Conservation (phyloP, 768 basidiomycete genomes). For the Pisolithus tinctorius region DNA sequence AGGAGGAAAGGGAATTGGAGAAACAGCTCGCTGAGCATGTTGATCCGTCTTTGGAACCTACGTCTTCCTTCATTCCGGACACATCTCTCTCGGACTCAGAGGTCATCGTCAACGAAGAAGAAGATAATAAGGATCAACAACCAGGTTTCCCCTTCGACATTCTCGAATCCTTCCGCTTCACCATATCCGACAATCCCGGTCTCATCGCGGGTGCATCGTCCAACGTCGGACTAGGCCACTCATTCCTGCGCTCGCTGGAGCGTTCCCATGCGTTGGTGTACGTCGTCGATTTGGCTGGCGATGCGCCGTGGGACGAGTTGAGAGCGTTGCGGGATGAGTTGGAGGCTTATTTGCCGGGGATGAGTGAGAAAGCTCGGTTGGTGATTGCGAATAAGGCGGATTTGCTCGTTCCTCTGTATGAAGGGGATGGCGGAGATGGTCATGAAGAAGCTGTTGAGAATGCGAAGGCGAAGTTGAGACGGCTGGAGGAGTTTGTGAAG, state of each 20-base stretch:
- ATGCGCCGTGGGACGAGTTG: conserved; percentile 75
- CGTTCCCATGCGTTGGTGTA: conserved; percentile 86
- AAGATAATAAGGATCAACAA: conserved; percentile 3
- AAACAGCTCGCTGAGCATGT: too few species aligned
- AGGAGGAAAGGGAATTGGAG: conserved; percentile 37
- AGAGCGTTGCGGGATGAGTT: conserved; percentile 71
- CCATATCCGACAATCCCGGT: conserved; percentile 95
- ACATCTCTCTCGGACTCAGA: conserved; percentile 11
- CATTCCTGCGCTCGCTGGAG: conserved; percentile 90
- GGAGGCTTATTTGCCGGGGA: conserved; percentile 71
- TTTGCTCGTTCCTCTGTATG: conserved; percentile 43
- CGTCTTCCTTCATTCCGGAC: too few species aligned
- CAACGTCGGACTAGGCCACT: conserved; percentile 89
- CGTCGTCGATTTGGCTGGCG: conserved; percentile 79
- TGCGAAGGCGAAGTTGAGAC: conserved; percentile 50
- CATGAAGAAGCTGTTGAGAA: conserved; percentile 41
- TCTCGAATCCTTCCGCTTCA: conserved; percentile 80
- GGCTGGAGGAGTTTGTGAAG: conserved; percentile 51
- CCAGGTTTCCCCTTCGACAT: conserved; percentile 50
- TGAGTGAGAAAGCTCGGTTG: conserved; percentile 70
- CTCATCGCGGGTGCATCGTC: conserved; percentile 79
- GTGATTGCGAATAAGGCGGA: conserved; percentile 97
- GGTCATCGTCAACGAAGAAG: neutral
- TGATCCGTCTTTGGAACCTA: too few species aligned
- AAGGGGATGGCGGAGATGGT: conserved; percentile 20